A percentile compares a stretch with the other conserved stretches of the same genome.
phyloP scores from a whole-genome alignment of 257 asterid genomes.

The Scutellaria galericulata region DNA sequence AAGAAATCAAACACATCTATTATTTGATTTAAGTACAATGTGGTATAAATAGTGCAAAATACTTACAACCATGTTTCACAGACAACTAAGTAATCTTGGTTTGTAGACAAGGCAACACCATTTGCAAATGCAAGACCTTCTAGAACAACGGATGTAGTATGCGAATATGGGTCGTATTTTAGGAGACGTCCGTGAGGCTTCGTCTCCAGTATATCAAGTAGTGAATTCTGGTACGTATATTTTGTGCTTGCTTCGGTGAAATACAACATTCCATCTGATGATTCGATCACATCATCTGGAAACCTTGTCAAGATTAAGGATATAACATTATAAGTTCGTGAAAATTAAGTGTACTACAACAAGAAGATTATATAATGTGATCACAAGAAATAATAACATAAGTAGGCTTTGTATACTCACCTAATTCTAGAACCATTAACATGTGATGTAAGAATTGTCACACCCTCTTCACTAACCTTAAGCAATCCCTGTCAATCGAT shows the following conservation, averaged over 20 bases:
- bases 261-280: constrained; percentile 66
- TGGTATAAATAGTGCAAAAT: neutral
- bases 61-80: constrained; percentile 78
- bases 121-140: constrained; percentile 62
- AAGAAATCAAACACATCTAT: neutral
- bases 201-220: constrained; percentile 60
- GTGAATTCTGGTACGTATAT: constrained; percentile 47
- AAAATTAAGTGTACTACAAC: neutral
- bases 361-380: neutral
- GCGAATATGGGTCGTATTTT: constrained; percentile 48
- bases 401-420: constrained; percentile 31
- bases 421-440: constrained; percentile 55
- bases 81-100: constrained; percentile 61
- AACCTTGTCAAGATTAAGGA: constrained; percentile 41
- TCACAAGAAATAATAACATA: neutral
- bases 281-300: constrained; percentile 70
- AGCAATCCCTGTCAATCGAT: constrained; percentile 57
- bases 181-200: constrained; percentile 67
- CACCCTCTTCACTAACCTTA: constrained; percentile 64
- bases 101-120: constrained; percentile 63
- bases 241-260: constrained; percentile 69
- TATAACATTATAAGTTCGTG: neutral
- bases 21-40: too few relatives aligned
- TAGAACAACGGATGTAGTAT: constrained; percentile 50
- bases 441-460: constrained; percentile 55